Percentiles rank a stretch among this genome's conserved stretches.
These are phyloP conservation scores for Phytophthora nicotianae DNA, from an alignment of 352 stramenopile genomes.

Conservation along the genomic window DNA sequence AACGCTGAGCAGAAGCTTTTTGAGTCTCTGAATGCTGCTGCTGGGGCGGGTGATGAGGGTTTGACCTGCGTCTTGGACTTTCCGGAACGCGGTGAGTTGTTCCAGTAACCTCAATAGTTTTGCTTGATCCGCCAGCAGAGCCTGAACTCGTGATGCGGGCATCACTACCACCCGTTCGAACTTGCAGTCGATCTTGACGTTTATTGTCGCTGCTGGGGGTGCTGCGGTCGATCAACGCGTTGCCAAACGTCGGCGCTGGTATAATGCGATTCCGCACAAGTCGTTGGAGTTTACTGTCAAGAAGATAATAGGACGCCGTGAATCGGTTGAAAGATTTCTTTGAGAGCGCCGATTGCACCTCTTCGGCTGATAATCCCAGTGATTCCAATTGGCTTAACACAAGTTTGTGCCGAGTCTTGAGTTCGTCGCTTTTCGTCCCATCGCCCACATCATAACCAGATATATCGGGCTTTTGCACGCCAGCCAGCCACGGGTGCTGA, in stretches of 20 bases:
- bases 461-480: constrained; percentile 28
- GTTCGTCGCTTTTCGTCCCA: constrained; percentile 13
- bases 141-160: constrained; percentile 5
- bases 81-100: constrained; percentile 12
- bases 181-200: constrained; percentile 19
- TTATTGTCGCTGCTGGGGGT: constrained; percentile 15
- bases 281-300: constrained; percentile 63
- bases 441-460: constrained; percentile 4
- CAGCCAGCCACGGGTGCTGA: constrained; percentile 80
- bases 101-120: constrained; percentile 7
- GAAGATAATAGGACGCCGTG: constrained; percentile 81
- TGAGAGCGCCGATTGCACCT: constrained; percentile 48
- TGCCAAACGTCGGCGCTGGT: constrained; percentile 4
- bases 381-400: constrained; percentile 60
- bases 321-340: constrained; percentile 66
- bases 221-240: constrained; percentile 5
- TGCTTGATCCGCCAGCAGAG: constrained; percentile 5
- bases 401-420: constrained; percentile 37
- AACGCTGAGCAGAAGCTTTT: constrained; percentile 18
- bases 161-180: constrained; percentile 18
- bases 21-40: constrained; percentile 18
- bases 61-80: constrained; percentile 19
- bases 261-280: constrained; percentile 40
- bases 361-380: constrained; percentile 48
- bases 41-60: constrained; percentile 13